Evolutionary conservation across 768 basidiomycete genomes (phyloP).

Genomic region (Pleurotus platypus): DNA sequence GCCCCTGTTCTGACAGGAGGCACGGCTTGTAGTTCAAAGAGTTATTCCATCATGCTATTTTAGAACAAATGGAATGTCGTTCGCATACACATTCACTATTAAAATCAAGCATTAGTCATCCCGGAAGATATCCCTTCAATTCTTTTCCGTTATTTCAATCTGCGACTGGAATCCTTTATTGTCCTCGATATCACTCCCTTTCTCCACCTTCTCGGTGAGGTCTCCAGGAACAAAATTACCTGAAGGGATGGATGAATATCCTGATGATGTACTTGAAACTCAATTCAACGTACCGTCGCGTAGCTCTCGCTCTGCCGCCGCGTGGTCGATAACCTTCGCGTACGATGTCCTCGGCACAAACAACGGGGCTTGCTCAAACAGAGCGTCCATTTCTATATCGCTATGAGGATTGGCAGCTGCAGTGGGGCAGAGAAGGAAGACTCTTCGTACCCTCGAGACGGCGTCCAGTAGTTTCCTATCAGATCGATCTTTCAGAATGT

Average conservation of each 20-base stretch:
- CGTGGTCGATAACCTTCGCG: constrained; percentile 30
- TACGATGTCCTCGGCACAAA: constrained; percentile 34
- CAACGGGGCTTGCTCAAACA: constrained; percentile 34
- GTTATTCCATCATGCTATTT: too few relatives aligned
- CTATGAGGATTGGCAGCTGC: not conserved
- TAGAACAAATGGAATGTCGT: too few relatives aligned
- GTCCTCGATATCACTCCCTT: constrained; percentile 4
- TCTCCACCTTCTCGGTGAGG: constrained; percentile 19
- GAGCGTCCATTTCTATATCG: constrained; percentile 35
- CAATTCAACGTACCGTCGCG: constrained; percentile 28
- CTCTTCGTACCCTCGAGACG: constrained; percentile 32
- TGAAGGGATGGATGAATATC: constrained; percentile 9
- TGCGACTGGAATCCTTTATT: constrained; percentile 5
- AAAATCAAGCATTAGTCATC: too few relatives aligned
- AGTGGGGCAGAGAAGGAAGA: not conserved
- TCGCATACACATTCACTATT: too few relatives aligned
- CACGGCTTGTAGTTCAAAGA: too few relatives aligned
- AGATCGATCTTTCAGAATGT: constrained; percentile 1
- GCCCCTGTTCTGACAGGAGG: too few relatives aligned
- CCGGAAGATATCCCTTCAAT: too few relatives aligned
- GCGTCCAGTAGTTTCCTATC: constrained; percentile 39
- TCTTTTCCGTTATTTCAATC: not conserved
- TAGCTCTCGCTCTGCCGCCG: constrained; percentile 33
- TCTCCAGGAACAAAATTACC: constrained; percentile 25
- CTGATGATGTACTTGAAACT: constrained; percentile 19